Conservation (phyloP, 2,329 filamentous ascomycete genomes). For the Epichloe glyceriae region DNA sequence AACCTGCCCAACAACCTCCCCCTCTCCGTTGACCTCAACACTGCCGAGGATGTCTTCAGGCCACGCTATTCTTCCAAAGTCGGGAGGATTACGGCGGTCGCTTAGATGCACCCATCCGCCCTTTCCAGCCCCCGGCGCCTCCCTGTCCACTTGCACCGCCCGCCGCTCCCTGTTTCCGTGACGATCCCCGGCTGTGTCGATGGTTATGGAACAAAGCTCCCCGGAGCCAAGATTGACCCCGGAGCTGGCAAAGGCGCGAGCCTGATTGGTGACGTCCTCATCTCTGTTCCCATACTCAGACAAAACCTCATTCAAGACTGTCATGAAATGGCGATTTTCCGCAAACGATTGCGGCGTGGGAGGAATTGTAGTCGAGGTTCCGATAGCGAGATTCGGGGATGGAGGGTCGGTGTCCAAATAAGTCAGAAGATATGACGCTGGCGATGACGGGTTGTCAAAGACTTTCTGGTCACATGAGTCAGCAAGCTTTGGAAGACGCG, state of each 20-base stretch:
- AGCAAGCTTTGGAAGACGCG: neutral
- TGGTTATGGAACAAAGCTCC: slow-evolving; percentile 37
- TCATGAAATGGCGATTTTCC: slow-evolving; percentile 46
- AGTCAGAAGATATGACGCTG: slow-evolving; percentile 40
- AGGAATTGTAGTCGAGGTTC: slow-evolving; percentile 43
- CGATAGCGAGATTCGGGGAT: slow-evolving; percentile 40
- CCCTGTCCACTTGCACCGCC: slow-evolving; percentile 47
- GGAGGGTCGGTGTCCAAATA: slow-evolving; percentile 47
- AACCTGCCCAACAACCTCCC: slow-evolving; percentile 44
- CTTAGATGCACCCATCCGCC: slow-evolving; percentile 54
- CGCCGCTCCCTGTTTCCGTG: slow-evolving; percentile 25
- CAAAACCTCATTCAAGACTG: slow-evolving; percentile 45
- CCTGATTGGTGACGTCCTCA: slow-evolving; percentile 41
- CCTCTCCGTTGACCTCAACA: slow-evolving; percentile 46
- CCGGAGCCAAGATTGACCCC: slow-evolving; percentile 40
- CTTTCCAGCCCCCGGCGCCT: slow-evolving; percentile 47
- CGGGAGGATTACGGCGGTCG: slow-evolving; percentile 49
- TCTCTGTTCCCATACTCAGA: slow-evolving; percentile 42
- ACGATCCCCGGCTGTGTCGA: slow-evolving; percentile 19
- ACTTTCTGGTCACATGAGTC: slow-evolving; percentile 36
- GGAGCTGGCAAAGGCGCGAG: slow-evolving; percentile 45
- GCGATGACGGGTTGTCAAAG: slow-evolving; percentile 33
- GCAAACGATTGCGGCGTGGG: slow-evolving; percentile 47
- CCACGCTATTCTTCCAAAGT: slow-evolving; percentile 55
- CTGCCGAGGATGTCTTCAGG: slow-evolving; percentile 59